Percentiles rank a stretch among this genome's conserved stretches.
phyloP scores from a whole-genome alignment of 441 rosid species.

The Dalechampia spathulata region DNA sequence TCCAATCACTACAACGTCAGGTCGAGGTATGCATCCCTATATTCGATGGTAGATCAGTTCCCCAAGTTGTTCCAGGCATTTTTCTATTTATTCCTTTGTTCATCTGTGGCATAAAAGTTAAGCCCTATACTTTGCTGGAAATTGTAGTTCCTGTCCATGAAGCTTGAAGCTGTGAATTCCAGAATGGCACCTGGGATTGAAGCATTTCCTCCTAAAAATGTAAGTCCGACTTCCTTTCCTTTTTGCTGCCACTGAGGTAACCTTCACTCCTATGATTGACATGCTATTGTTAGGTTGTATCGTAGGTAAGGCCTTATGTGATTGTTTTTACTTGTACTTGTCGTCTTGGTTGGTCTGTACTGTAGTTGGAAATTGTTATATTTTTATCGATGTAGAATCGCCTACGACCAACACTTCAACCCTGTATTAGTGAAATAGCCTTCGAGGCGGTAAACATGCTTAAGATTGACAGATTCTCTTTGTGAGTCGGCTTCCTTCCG shows the following conservation, averaged over 20 bases:
- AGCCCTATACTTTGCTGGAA: conserved; percentile 12
- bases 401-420: neutral
- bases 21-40: conserved; percentile 52
- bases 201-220: conserved; percentile 66
- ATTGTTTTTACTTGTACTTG: neutral
- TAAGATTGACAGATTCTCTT: neutral
- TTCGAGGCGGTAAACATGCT: neutral
- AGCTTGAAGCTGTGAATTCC: conserved; percentile 78
- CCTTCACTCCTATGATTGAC: neutral
- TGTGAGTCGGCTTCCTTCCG: neutral
- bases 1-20: conserved; percentile 72
- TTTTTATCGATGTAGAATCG: too few relatives aligned
- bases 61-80: neutral
- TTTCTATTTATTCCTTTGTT: neutral
- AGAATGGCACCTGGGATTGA: conserved; percentile 53
- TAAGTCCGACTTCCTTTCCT: conserved; percentile 18
- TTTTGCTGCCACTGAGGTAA: neutral
- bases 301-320: neutral
- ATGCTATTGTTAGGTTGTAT: neutral
- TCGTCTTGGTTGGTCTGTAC: neutral
- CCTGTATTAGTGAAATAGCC: conserved; percentile 1
- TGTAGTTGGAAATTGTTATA: too few relatives aligned
- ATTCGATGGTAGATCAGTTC: neutral
- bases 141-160: conserved; percentile 84
- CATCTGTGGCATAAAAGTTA: neutral